Percentiles rank a stretch among this genome's conserved stretches.
These are phyloP conservation scores for Sporothrix globosa DNA, from an alignment of 2,329 filamentous ascomycete genomes.

Conservation along the genomic window DNA sequence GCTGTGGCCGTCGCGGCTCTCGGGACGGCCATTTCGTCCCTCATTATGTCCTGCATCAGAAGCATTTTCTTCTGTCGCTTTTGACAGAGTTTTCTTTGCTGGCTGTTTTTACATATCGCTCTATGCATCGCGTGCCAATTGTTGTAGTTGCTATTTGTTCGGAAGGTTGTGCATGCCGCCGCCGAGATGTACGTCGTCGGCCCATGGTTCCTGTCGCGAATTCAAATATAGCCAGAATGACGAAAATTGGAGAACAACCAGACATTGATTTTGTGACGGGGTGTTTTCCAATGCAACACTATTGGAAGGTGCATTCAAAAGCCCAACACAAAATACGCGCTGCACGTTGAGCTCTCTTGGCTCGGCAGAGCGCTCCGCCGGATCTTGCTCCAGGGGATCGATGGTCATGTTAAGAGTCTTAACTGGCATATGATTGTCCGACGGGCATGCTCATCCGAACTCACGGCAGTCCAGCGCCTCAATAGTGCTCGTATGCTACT, in stretches of 20 bases:
- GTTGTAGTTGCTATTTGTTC: no score
- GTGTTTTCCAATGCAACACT: neutral
- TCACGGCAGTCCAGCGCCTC: conserved; percentile 18
- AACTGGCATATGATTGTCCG: neutral
- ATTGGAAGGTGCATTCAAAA: neutral
- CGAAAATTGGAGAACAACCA: neutral
- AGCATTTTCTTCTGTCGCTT: neutral
- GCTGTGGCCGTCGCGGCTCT: conserved; percentile 10
- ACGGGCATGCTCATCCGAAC: neutral
- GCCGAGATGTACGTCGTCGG: no score
- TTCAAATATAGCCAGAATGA: conserved; percentile 19
- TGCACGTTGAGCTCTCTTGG: neutral
- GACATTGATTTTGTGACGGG: no score
- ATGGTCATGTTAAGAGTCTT: neutral
- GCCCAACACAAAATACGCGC: neutral
- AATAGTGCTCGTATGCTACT: neutral
- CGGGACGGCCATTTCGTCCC: neutral
- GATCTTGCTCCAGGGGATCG: conserved; percentile 5
- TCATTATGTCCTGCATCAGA: neutral
- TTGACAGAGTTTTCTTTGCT: neutral
- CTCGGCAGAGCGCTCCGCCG: conserved; percentile 8
- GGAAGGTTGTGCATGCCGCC: no score
- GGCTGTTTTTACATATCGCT: neutral
- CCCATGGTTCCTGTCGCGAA: neutral
- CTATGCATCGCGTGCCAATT: no score